These are phyloP conservation scores for Lyophyllum semitale DNA, from an alignment of 768 basidiomycete genomes.

Conservation along the genomic window DNA sequence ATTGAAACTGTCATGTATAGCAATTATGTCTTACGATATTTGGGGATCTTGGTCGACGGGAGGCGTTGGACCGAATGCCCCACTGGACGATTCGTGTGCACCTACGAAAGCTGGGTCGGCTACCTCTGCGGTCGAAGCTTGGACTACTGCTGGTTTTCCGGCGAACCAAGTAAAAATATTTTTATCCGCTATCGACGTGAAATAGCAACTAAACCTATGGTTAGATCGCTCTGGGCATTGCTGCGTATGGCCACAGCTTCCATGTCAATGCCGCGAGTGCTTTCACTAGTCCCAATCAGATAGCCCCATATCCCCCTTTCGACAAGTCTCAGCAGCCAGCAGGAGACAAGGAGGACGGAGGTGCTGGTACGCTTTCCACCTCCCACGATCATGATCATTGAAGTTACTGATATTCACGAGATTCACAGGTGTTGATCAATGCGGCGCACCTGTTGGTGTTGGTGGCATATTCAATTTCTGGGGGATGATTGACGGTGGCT, in stretches of 20 bases:
- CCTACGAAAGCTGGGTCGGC: conserved; percentile 68
- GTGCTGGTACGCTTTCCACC: conserved; percentile 24
- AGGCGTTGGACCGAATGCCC: conserved; percentile 80
- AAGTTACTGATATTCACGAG: background rate
- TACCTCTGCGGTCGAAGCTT: conserved; percentile 65
- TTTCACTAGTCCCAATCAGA: conserved; percentile 22
- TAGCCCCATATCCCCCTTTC: conserved; percentile 54
- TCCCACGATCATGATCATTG: background rate
- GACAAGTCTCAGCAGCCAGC: conserved; percentile 42
- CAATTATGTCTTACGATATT: conserved; percentile 67
- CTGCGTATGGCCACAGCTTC: conserved; percentile 81
- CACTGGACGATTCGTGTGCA: conserved; percentile 73
- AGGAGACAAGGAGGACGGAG: conserved; percentile 53
- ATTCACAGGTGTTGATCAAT: conserved; percentile 38
- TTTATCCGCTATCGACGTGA: background rate
- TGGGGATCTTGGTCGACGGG: conserved; percentile 49
- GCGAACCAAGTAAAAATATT: conserved; percentile 32
- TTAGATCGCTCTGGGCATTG: conserved; percentile 75
- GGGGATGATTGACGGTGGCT: conserved; percentile 56
- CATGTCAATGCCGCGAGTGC: conserved; percentile 42
- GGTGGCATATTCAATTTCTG: conserved; percentile 63
- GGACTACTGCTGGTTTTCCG: conserved; percentile 80
- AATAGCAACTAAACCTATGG: background rate
- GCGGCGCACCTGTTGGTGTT: conserved; percentile 40
- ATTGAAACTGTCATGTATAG: conserved; percentile 25